Conservation (phyloP, 352 stramenopile species). For the Peronosclerospora sorghi region DNA sequence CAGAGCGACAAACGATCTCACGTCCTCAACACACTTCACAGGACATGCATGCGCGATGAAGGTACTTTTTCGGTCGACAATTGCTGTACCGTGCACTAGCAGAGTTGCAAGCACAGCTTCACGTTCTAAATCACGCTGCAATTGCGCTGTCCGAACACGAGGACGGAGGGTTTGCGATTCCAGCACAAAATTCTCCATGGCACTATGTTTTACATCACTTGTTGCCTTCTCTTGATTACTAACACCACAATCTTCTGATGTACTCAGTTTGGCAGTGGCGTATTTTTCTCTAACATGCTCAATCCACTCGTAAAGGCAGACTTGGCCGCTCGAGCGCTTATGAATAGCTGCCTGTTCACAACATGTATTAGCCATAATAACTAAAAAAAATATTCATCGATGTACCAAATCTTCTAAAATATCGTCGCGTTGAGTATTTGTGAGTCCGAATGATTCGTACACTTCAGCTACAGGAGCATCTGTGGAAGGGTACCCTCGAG, state of each 20-base stretch:
- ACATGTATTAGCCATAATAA: background rate
- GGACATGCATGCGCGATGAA: slow-evolving; percentile 64
- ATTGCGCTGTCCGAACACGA: slow-evolving; percentile 48
- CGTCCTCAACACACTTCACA: slow-evolving; percentile 56
- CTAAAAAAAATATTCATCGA: background rate
- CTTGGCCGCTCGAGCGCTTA: slow-evolving; percentile 57
- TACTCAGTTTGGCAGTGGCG: slow-evolving; percentile 29
- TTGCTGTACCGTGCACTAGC: slow-evolving; percentile 53
- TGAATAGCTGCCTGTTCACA: slow-evolving; percentile 43
- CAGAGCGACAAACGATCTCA: slow-evolving; percentile 66
- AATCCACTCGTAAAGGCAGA: slow-evolving; percentile 84
- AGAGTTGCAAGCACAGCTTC: slow-evolving; percentile 39
- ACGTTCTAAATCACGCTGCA: slow-evolving; percentile 41
- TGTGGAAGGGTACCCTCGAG: slow-evolving; percentile 49
- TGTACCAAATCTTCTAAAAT: slow-evolving; percentile 55
- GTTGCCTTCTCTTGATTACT: slow-evolving; percentile 8
- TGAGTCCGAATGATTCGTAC: slow-evolving; percentile 75
- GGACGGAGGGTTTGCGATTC: slow-evolving; percentile 52
- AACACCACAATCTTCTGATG: slow-evolving; percentile 4
- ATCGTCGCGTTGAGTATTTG: slow-evolving; percentile 45
- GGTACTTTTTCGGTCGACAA: slow-evolving; percentile 80
- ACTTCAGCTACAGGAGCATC: slow-evolving; percentile 68
- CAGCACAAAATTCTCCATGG: slow-evolving; percentile 32
- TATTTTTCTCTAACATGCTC: slow-evolving; percentile 72
- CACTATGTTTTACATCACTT: slow-evolving; percentile 4